phyloP scores from a whole-genome alignment of 306 rosid species.

The Quercus wislizeni region DNA sequence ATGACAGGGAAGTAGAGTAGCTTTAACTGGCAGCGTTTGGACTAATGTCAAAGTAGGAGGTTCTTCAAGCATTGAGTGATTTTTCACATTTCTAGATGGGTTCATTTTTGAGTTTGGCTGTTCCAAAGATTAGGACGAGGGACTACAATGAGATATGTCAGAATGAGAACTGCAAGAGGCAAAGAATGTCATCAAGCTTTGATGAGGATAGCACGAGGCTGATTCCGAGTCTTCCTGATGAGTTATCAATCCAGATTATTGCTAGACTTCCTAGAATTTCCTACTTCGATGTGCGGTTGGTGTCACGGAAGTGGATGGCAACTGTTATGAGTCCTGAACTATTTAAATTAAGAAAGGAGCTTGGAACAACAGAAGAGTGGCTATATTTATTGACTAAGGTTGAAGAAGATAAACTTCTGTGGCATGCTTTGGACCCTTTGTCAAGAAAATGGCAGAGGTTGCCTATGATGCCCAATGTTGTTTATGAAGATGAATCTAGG shows the following conservation, averaged over 20 bases:
- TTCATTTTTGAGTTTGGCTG: constrained; percentile 52
- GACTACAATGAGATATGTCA: constrained; percentile 38
- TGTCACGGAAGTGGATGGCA: constrained; percentile 77
- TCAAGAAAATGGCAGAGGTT: constrained; percentile 81
- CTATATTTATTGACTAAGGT: constrained; percentile 70
- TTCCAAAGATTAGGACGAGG: constrained; percentile 26
- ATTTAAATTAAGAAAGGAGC: constrained; percentile 69
- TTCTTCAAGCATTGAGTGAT: constrained; percentile 26
- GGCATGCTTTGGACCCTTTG: constrained; percentile 82
- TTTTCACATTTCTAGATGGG: constrained; percentile 59
- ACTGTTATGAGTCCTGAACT: constrained; percentile 57
- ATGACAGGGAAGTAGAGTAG: constrained; percentile 2
- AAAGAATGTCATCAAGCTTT: constrained; percentile 48
- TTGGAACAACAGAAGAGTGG: constrained; percentile 89
- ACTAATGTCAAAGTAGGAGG: constrained; percentile 10
- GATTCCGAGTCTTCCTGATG: constrained; percentile 88
- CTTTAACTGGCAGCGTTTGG: background rate
- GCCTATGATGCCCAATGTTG: constrained; percentile 69
- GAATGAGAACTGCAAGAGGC: constrained; percentile 67
- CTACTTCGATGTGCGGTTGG: constrained; percentile 56
- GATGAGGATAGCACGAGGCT: constrained; percentile 66
- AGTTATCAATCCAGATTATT: constrained; percentile 80
- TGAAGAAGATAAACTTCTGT: constrained; percentile 59
- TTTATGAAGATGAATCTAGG: constrained; percentile 48
- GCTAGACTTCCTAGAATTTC: constrained; percentile 84